phyloP scores from a whole-genome alignment of 768 basidiomycete genomes.

The Tricholoma sp. region DNA sequence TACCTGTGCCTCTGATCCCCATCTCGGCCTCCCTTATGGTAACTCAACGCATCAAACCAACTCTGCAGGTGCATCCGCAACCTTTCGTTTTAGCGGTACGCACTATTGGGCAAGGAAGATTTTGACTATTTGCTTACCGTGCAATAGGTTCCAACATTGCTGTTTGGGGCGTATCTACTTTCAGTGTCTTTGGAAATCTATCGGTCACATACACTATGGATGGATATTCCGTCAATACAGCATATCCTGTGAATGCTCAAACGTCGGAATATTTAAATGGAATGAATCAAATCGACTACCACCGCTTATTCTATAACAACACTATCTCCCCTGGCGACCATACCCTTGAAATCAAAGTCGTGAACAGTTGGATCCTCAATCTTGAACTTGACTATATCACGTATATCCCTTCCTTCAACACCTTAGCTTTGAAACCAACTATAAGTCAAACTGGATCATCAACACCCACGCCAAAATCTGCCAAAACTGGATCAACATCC shows the following conservation, averaged over 20 bases:
- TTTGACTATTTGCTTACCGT: too few relatives aligned
- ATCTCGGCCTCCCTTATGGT: constrained; percentile 17
- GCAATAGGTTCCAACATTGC: background rate
- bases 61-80: constrained; percentile 15
- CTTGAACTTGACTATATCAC: constrained; percentile 4
- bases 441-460: background rate
- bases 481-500: background rate
- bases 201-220: background rate
- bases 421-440: background rate
- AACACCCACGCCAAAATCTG: background rate
- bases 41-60: constrained; percentile 21
- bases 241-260: background rate
- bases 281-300: background rate
- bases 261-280: background rate
- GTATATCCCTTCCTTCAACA: constrained; percentile 3
- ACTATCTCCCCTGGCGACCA: background rate
- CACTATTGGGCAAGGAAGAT: background rate
- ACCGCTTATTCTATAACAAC: background rate
- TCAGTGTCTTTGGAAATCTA: background rate
- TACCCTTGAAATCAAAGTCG: constrained; percentile 3
- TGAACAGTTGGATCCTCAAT: background rate
- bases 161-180: background rate
- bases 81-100: constrained; percentile 24
- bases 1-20: constrained; percentile 5
- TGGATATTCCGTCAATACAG: background rate